Percentiles rank a stretch among this genome's conserved stretches.
Evolutionary conservation across 768 basidiomycete species (phyloP).

Genomic region (Termitomyces bulborhizus): DNA sequence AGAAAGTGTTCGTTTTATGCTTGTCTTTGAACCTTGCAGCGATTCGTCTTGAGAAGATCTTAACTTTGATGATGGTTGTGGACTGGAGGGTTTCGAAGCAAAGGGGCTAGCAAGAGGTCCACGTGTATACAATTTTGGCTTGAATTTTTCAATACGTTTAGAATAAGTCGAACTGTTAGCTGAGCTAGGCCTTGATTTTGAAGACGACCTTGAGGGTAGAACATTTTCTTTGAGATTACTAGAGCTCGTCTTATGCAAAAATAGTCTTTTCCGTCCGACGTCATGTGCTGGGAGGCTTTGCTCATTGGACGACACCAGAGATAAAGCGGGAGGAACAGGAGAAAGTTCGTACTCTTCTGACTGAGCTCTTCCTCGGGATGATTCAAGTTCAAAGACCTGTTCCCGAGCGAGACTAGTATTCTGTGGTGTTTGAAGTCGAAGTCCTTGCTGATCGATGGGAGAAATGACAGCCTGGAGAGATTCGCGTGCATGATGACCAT

Average conservation of each 20-base stretch:
- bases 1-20: constrained; percentile 12
- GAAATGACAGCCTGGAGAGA: neutral
- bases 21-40: neutral
- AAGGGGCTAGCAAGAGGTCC: constrained; percentile 18
- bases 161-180: neutral
- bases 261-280: neutral
- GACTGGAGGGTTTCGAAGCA: constrained; percentile 14
- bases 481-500: neutral
- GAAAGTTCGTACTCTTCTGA: constrained; percentile 10
- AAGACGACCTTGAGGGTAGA: neutral
- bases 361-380: constrained; percentile 7
- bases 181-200: neutral
- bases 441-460: neutral
- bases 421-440: constrained; percentile 14
- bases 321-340: constrained; percentile 11
- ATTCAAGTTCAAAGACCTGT: constrained; percentile 12
- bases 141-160: neutral
- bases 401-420: constrained; percentile 11
- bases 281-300: neutral
- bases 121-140: neutral
- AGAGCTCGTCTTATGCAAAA: constrained; percentile 13
- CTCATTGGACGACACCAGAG: neutral
- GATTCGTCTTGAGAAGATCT: neutral
- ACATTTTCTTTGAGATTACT: constrained; percentile 19
- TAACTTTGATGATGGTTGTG: neutral